Evolutionary conservation across 768 basidiomycete genomes (phyloP), one percentile per base, ranked within the genome.

Genomic region (Phylloporus sp.): DNA sequence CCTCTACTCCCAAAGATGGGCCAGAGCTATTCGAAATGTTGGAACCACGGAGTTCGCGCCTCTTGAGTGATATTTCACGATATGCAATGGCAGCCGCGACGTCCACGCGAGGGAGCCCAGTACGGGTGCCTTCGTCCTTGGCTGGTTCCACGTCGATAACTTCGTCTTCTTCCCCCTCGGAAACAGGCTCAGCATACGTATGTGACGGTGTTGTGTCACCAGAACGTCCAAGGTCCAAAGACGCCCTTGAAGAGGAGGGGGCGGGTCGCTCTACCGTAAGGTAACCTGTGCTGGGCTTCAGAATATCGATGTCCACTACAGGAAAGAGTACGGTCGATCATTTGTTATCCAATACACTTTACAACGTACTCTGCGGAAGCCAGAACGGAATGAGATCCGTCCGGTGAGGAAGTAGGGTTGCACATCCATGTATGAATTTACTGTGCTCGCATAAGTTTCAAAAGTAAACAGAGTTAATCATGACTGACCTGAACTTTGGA

Each of bases 371-470:
- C 67, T 98, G 95, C 6, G 95, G 95, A 6, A 95, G 80, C 97
- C 97, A 99, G 78, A 97, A 99, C 6, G 97, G 97, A 31, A 99
- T 89, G 22, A 99, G 80, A 63, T 97, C 90, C 40, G 97, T 95
- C 31, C 95, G 87, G 61, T 90, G 82, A 18, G 95, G 94, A 10
- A 98, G 71, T 0, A 98, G 77, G 2, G 93, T 94, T 3, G 95
- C 86, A 66, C 97, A 99, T 23, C 97, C 95, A 66, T 95, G 94
- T 50, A 97, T 95, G 66, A 95, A 95, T 81, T 91, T 91, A 68
- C 91, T 91, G 52, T 27, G 36, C 18, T 29, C 41, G 47, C 29
- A 12, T 61, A 26, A 54, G 54, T 32, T 16, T 27, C 45, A n/a
- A 47, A 24, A 13, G 40, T 10, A 45, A 43, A 28, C 12, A 2